Evolutionary conservation across 75 land plant genomes (phyloP).

Genomic region (Larix kaempferi): DNA sequence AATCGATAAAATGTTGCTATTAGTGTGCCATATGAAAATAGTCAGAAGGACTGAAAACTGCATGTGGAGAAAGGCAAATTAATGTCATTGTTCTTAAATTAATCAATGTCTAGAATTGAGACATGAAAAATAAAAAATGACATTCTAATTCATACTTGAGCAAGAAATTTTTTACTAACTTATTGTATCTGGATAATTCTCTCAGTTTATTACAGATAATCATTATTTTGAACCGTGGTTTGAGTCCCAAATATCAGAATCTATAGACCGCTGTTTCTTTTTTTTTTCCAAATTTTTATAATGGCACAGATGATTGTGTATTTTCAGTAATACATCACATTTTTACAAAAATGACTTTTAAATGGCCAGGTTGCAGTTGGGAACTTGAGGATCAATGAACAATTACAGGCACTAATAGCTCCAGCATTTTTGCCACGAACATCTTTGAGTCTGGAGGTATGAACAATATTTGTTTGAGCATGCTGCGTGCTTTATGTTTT

Average conservation of each 20-base stretch:
- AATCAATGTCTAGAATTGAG: constrained; percentile 1
- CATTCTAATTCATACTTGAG: not conserved
- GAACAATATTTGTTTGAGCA: not conserved
- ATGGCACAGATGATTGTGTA: not conserved
- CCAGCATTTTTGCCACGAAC: constrained; percentile 91
- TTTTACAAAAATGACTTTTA: not conserved
- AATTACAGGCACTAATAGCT: constrained; percentile 77
- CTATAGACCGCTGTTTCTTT: not conserved
- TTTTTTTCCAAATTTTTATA: not conserved
- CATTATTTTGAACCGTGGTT: not conserved
- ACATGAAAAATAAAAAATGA: not conserved
- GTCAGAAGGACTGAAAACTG: not conserved
- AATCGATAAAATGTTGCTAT: constrained; percentile 1
- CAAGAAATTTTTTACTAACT: not conserved
- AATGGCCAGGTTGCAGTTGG: constrained; percentile 47
- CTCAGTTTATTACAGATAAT: not conserved
- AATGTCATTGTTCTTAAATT: not conserved
- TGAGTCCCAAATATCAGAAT: not conserved
- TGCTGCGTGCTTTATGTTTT: not conserved
- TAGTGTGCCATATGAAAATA: not conserved
- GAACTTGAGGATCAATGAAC: constrained; percentile 72
- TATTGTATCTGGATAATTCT: not conserved
- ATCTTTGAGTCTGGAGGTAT: constrained; percentile 72
- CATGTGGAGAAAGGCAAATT: not conserved
- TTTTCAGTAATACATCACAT: not conserved